phyloP scores from a whole-genome alignment of 1,139 yeast genomes.

The Pichia sp. region DNA sequence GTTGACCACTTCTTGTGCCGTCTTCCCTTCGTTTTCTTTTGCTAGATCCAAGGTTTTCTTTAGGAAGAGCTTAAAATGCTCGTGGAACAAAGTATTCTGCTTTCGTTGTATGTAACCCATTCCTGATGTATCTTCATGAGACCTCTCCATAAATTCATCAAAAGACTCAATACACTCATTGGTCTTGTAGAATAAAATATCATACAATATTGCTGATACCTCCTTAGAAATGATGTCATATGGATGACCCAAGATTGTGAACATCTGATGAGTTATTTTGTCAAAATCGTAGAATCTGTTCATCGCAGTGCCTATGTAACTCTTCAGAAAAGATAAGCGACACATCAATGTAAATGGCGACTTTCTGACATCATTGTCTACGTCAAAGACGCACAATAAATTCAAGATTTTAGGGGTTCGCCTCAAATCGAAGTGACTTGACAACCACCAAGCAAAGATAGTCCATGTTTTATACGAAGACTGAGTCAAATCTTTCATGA shows the following conservation, averaged over 20 bases:
- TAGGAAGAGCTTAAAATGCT: constrained; percentile 15
- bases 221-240: constrained; percentile 71
- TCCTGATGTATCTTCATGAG: constrained; percentile 28
- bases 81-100: constrained; percentile 15
- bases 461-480: constrained; percentile 76
- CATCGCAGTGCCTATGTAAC: constrained; percentile 47
- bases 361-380: constrained; percentile 38
- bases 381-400: constrained; percentile 39
- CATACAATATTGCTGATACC: constrained; percentile 58
- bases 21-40: constrained; percentile 19
- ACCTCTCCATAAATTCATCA: constrained; percentile 35
- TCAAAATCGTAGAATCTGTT: constrained; percentile 54
- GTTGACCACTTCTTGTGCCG: constrained; percentile 41
- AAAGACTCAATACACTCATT: constrained; percentile 42
- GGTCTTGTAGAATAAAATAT: constrained; percentile 46
- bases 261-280: constrained; percentile 39
- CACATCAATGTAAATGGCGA: constrained; percentile 67
- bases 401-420: constrained; percentile 51
- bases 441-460: constrained; percentile 69
- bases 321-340: constrained; percentile 49
- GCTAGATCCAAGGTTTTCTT: constrained; percentile 16
- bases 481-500: constrained; percentile 61
- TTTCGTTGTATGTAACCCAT: constrained; percentile 15
- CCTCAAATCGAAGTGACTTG: constrained; percentile 58
- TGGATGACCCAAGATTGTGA: constrained; percentile 49